These are phyloP conservation scores for Talaromyces liani DNA, from an alignment of 495 filamentous ascomycete genomes.

Conservation along the genomic window DNA sequence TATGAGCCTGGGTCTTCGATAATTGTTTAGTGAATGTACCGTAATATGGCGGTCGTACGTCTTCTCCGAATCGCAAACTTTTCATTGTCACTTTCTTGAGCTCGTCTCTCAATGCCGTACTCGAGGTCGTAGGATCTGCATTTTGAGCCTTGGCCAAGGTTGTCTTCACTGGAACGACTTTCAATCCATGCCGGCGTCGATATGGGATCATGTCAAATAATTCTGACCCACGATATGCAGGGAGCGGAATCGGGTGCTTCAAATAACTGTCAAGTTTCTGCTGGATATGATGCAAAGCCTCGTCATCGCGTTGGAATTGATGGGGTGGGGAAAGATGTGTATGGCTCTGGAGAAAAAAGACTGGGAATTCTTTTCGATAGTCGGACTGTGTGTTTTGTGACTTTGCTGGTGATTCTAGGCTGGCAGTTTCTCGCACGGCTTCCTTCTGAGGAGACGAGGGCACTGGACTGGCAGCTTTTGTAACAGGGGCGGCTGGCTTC, in stretches of 20 bases:
- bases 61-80: constrained; percentile 72
- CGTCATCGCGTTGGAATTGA: constrained; percentile 47
- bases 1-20: constrained; percentile 39
- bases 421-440: constrained; percentile 8
- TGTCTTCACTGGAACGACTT: constrained; percentile 50
- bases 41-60: constrained; percentile 84
- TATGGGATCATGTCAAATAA: constrained; percentile 52
- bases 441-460: constrained; percentile 19
- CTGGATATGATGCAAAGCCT: constrained; percentile 37
- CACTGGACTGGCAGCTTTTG: constrained; percentile 15
- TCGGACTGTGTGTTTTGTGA: constrained; percentile 35
- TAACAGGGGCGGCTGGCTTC: constrained; percentile 30
- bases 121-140: constrained; percentile 30
- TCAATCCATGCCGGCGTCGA: constrained; percentile 43
- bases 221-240: constrained; percentile 45
- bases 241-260: constrained; percentile 37
- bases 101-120: constrained; percentile 23
- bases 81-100: constrained; percentile 65
- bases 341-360: constrained; percentile 66
- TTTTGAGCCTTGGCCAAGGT: constrained; percentile 54
- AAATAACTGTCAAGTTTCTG: constrained; percentile 36
- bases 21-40: constrained; percentile 67
- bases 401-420: constrained; percentile 12
- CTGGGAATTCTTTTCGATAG: constrained; percentile 67
- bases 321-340: constrained; percentile 52